phyloP scores from a whole-genome alignment of 1,284 basidiomycete genomes.

The Puccinia polysora region DNA sequence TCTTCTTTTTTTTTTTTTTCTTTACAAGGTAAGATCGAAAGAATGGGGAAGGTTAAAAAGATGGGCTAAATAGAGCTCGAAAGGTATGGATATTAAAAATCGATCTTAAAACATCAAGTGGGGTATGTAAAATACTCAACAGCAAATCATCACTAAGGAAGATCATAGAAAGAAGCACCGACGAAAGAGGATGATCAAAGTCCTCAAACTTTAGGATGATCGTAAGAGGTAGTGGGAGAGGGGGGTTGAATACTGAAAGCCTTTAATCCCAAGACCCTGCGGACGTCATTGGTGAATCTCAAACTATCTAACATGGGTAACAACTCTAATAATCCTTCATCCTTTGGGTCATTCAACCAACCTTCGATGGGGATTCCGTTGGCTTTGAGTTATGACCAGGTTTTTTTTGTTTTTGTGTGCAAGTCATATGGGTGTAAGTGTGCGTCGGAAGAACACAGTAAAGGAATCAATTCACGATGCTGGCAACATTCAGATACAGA shows the following conservation, averaged over 20 bases:
- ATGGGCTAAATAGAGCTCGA: too few relatives aligned
- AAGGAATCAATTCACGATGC: too few relatives aligned
- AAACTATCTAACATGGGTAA: slow-evolving; percentile 91
- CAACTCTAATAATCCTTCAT: slow-evolving; percentile 91
- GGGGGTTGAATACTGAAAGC: slow-evolving; percentile 48
- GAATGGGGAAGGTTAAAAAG: neutral
- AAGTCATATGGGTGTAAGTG: neutral
- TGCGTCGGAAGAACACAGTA: too few relatives aligned
- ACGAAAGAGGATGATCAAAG: too few relatives aligned
- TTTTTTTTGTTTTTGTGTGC: neutral
- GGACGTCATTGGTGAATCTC: slow-evolving; percentile 90
- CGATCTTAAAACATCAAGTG: too few relatives aligned
- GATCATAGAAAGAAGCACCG: neutral
- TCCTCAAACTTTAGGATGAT: neutral
- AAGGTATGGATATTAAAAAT: too few relatives aligned
- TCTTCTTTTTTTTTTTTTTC: neutral
- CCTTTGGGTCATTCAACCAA: slow-evolving; percentile 94
- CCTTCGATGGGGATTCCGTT: slow-evolving; percentile 99
- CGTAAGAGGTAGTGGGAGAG: neutral
- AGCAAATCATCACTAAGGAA: too few relatives aligned
- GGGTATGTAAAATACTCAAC: too few relatives aligned
- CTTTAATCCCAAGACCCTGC: slow-evolving; percentile 77
- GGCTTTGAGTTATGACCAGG: slow-evolving; percentile 60
- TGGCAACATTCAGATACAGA: too few relatives aligned
- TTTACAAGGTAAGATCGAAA: neutral